A percentile compares a stretch with the other conserved stretches of the same genome.
Conservation (phyloP, 805 yeast species). For the Myxozyma kluyveri region DNA sequence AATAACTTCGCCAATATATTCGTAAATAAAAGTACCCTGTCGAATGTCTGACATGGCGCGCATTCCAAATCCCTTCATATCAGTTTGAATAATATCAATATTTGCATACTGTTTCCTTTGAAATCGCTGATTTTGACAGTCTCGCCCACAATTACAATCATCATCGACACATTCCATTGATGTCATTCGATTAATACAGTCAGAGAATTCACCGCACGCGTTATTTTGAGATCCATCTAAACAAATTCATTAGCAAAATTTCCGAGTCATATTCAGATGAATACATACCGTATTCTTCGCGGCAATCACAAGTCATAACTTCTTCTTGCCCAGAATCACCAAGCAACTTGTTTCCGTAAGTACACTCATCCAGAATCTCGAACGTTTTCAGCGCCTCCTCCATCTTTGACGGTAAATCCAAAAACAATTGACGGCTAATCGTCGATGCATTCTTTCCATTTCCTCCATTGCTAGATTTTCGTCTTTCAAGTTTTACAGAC, state of each 20-base stretch:
- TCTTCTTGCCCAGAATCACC: conserved; percentile 78
- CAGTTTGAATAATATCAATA: conserved; percentile 81
- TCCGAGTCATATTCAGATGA: not conserved
- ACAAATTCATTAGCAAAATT: not conserved
- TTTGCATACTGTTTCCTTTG: conserved; percentile 71
- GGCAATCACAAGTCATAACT: conserved; percentile 88
- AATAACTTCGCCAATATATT: conserved; percentile 91
- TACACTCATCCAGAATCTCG: conserved; percentile 53
- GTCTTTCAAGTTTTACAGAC: too few species aligned
- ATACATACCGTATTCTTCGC: conserved; percentile 43
- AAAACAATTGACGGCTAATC: conserved; percentile 18
- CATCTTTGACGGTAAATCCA: conserved; percentile 52
- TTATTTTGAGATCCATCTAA: conserved; percentile 44
- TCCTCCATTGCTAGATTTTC: conserved; percentile 3
- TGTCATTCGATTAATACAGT: conserved; percentile 88
- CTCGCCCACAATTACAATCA: conserved; percentile 67
- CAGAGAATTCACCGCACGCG: conserved; percentile 84
- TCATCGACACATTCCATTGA: conserved; percentile 85
- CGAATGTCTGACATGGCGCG: conserved; percentile 61
- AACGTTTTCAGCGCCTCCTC: conserved; percentile 66
- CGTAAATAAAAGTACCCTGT: conserved; percentile 74
- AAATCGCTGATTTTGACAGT: conserved; percentile 85
- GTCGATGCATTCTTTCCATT: not conserved
- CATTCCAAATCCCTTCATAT: conserved; percentile 84
- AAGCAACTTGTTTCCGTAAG: conserved; percentile 57